Evolutionary conservation across 768 basidiomycete species (phyloP).

Genomic region (Brasilioporus rufonigricans): DNA sequence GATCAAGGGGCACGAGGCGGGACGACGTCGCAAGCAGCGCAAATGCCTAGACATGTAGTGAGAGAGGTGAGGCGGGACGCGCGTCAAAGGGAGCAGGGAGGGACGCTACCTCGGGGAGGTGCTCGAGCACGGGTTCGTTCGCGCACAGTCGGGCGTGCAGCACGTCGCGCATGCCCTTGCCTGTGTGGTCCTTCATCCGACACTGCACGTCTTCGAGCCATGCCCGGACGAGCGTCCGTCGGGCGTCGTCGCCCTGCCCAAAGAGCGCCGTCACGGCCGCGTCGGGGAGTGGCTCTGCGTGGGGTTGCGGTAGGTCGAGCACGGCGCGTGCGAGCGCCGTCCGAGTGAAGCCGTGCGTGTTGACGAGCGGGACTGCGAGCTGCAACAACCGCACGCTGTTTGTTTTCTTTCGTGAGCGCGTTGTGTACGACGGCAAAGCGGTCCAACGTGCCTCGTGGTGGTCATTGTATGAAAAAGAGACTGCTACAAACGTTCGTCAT

Average conservation of each 20-base stretch:
- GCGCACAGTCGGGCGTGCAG: constrained; percentile 55
- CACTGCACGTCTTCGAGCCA: constrained; percentile 69
- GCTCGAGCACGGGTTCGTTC: constrained; percentile 63
- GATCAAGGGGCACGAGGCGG: constrained; percentile 52
- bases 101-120: constrained; percentile 65
- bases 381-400: constrained; percentile 44
- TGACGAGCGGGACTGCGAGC: constrained; percentile 62
- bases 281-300: constrained; percentile 63
- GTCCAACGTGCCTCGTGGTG: constrained; percentile 16
- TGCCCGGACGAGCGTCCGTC: constrained; percentile 60
- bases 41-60: constrained; percentile 57
- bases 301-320: constrained; percentile 47
- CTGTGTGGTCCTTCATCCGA: constrained; percentile 40
- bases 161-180: constrained; percentile 41
- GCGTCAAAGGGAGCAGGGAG: too few relatives aligned
- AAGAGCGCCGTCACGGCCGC: constrained; percentile 70
- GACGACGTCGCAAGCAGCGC: constrained; percentile 60
- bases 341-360: constrained; percentile 71
- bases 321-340: constrained; percentile 65
- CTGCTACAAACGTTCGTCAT: too few relatives aligned
- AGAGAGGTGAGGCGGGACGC: background rate
- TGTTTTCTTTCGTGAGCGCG: background rate
- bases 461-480: too few relatives aligned
- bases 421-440: background rate
- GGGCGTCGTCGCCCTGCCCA: constrained; percentile 64